Conservation (phyloP, 192 early-diverging fungal species). For the Cetraspora pellucida region DNA sequence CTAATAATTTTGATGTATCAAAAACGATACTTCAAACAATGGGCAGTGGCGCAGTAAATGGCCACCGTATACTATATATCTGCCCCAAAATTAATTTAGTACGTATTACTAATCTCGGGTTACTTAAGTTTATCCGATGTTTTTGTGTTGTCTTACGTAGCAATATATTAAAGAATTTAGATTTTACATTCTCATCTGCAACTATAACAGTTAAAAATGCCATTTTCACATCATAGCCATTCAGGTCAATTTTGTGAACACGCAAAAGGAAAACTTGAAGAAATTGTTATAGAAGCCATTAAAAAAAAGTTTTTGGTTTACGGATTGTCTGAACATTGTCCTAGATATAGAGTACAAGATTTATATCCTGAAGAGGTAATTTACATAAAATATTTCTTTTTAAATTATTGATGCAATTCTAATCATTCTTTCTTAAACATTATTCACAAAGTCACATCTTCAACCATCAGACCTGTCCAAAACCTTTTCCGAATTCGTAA, state of each 20-base stretch:
- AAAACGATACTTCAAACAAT: no score
- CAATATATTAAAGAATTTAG: no score
- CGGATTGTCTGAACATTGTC: slow-evolving; percentile 94
- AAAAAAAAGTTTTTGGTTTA: slow-evolving; percentile 68
- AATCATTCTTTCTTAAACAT: no score
- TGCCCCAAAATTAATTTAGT: no score
- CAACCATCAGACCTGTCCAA: slow-evolving; percentile 61
- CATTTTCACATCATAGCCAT: slow-evolving; percentile 87
- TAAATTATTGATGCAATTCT: not conserved
- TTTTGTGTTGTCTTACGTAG: no score
- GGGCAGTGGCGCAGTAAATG: no score
- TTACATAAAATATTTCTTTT: not conserved
- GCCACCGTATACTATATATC: no score
- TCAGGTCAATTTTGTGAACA: slow-evolving; percentile 96
- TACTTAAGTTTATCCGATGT: no score
- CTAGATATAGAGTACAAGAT: slow-evolving; percentile 71
- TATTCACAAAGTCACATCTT: slow-evolving; percentile 57
- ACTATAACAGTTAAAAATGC: slow-evolving; percentile 10
- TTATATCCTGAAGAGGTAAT: slow-evolving; percentile 91
- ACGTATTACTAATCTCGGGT: no score
- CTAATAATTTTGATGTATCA: no score
- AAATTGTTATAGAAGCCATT: slow-evolving; percentile 78
- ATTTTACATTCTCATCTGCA: no score
- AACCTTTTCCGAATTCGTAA: slow-evolving; percentile 70
- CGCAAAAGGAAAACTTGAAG: slow-evolving; percentile 82